Percentiles rank a stretch among this genome's conserved stretches.
Evolutionary conservation across 495 filamentous ascomycete genomes (phyloP).

Genomic region (Usnea hakonensis): DNA sequence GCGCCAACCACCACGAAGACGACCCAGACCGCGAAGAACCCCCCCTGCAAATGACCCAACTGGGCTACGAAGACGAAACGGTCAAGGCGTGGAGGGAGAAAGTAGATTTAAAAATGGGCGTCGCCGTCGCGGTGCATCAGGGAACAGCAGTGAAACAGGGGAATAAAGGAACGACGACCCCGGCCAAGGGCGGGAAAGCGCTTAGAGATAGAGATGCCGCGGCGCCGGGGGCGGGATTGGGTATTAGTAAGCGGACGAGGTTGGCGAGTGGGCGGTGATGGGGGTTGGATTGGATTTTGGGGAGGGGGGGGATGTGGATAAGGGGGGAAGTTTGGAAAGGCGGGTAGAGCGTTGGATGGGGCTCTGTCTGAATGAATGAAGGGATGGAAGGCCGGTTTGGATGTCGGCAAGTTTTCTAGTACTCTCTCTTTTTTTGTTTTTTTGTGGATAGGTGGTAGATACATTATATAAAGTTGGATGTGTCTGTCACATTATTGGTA

Average conservation of each 20-base stretch:
- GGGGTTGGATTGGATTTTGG: neutral
- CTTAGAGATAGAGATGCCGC: constrained; percentile 15
- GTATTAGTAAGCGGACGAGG: constrained; percentile 34
- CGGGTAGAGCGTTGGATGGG: neutral
- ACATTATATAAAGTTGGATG: no score
- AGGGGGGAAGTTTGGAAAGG: neutral
- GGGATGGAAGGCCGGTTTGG: neutral
- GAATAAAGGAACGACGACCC: constrained; percentile 23
- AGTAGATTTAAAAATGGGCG: constrained; percentile 39
- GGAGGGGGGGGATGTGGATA: neutral
- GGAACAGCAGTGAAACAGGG: no score
- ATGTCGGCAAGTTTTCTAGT: no score
- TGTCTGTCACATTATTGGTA: neutral
- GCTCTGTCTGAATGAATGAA: neutral
- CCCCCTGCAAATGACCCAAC: constrained; percentile 41
- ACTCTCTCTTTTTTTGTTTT: no score
- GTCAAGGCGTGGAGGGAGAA: constrained; percentile 43
- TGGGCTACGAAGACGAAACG: constrained; percentile 48
- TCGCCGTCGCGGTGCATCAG: no score
- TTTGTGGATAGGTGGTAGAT: no score
- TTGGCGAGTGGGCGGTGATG: constrained; percentile 20
- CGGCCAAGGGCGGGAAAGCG: constrained; percentile 29
- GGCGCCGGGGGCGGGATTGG: constrained; percentile 7
- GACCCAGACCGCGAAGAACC: constrained; percentile 34
- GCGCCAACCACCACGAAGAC: constrained; percentile 18